Conservation (phyloP, 345 rosid genomes). For the Salix dunnii region DNA sequence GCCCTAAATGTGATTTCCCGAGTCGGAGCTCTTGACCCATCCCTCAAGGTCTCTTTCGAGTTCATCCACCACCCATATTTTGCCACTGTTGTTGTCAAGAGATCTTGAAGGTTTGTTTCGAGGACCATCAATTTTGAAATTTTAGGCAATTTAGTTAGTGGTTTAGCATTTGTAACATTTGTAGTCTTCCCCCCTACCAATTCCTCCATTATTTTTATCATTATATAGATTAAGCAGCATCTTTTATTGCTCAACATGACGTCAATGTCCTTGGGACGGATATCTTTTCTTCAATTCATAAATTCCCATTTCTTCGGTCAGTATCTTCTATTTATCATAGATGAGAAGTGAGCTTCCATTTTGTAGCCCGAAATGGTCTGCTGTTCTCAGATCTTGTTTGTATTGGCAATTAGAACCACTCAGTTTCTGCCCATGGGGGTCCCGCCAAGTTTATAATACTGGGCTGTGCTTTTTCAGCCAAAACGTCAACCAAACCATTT, state of each 20-base stretch:
- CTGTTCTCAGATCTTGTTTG: not conserved
- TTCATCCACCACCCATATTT: slow-evolving; percentile 83
- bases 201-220: not conserved
- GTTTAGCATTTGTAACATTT: slow-evolving; percentile 38
- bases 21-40: slow-evolving; percentile 55
- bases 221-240: not conserved
- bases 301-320: not conserved
- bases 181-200: not conserved
- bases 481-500: too few relatives aligned
- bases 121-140: slow-evolving; percentile 38
- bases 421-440: not conserved
- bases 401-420: not conserved
- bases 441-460: not conserved
- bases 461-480: not conserved
- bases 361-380: too few relatives aligned
- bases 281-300: not conserved
- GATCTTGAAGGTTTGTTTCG: slow-evolving; percentile 50
- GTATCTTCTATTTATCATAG: not conserved
- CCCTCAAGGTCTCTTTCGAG: slow-evolving; percentile 86
- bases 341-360: too few relatives aligned
- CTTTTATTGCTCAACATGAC: not conserved
- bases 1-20: slow-evolving; percentile 64
- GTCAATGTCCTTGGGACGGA: not conserved
- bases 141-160: slow-evolving; percentile 12
- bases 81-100: slow-evolving; percentile 79